Conservation (phyloP, 1,284 basidiomycete genomes). For the Macrocystidia cucumis region DNA sequence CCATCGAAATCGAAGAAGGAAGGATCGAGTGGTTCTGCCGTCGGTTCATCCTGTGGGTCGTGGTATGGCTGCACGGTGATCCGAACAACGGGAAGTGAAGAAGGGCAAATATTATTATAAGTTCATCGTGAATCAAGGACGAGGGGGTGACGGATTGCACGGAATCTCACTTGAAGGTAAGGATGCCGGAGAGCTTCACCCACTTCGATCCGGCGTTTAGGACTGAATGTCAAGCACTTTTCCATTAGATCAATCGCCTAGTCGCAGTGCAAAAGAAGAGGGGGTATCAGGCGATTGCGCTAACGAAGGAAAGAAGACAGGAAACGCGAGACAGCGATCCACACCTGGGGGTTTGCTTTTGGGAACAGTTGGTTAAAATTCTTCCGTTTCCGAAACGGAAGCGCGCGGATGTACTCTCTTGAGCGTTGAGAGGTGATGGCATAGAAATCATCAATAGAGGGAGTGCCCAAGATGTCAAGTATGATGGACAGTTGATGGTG, state of each 20-base stretch:
- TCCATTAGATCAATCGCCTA: conserved; percentile 86
- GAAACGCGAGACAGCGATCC: neutral
- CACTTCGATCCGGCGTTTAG: conserved; percentile 84
- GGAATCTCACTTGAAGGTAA: conserved; percentile 62
- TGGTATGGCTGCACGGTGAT: conserved; percentile 52
- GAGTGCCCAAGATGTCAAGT: conserved; percentile 85
- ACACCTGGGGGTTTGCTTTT: conserved; percentile 71
- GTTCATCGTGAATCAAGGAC: conserved; percentile 44
- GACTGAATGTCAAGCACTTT: conserved; percentile 88
- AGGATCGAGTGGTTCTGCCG: conserved; percentile 72
- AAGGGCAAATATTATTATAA: conserved; percentile 17
- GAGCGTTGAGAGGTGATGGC: conserved; percentile 83
- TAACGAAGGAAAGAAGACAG: conserved; percentile 1
- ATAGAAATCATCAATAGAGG: conserved; percentile 89
- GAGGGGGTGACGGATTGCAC: conserved; percentile 19
- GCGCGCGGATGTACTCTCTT: conserved; percentile 87
- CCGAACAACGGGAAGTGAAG: conserved; percentile 7
- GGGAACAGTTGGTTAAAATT: conserved; percentile 74
- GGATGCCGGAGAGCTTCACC: conserved; percentile 89
- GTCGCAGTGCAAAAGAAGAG: conserved; percentile 8
- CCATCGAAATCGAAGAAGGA: conserved; percentile 90
- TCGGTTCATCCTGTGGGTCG: conserved; percentile 84
- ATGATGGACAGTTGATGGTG: conserved; percentile 88
- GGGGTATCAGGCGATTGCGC: conserved; percentile 49
- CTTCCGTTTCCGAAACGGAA: conserved; percentile 86